These are phyloP conservation scores for Penicillium canariense DNA, from an alignment of 495 filamentous ascomycete genomes.

Conservation along the genomic window DNA sequence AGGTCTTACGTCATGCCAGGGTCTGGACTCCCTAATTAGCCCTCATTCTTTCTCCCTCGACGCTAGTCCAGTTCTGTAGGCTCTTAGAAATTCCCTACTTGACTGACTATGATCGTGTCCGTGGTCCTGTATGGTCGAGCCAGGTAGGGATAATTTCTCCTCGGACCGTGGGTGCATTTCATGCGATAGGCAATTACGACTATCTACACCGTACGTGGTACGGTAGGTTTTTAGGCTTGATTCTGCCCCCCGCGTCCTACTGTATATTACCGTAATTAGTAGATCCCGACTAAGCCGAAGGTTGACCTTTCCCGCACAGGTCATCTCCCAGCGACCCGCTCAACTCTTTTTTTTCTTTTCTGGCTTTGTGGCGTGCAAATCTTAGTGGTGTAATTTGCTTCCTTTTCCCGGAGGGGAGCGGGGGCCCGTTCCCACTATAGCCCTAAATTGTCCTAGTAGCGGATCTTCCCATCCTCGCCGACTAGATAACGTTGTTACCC, in stretches of 20 bases:
- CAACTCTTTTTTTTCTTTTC: neutral
- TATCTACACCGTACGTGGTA: too few species aligned
- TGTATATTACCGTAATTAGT: neutral
- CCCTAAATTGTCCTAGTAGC: neutral
- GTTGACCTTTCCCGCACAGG: neutral
- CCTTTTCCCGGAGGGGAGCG: neutral
- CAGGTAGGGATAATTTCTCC: neutral
- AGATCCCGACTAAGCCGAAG: neutral
- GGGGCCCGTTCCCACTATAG: neutral
- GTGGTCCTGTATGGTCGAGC: neutral
- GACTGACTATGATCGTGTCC: neutral
- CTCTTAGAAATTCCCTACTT: neutral
- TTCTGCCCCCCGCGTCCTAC: too few species aligned
- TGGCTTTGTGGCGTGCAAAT: conserved; percentile 3
- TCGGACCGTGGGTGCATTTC: neutral
- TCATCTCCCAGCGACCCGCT: neutral
- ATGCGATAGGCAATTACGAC: neutral
- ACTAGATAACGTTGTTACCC: neutral
- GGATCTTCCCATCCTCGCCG: conserved; percentile 6
- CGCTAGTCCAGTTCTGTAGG: too few species aligned
- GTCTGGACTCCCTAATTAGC: conserved; percentile 25
- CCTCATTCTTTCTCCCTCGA: conserved; percentile 1
- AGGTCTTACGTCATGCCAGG: conserved; percentile 14
- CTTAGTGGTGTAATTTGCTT: conserved; percentile 2
- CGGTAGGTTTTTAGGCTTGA: too few species aligned